These are phyloP conservation scores for Penicillium waksmanii DNA, from an alignment of 495 filamentous ascomycete genomes.

Conservation along the genomic window DNA sequence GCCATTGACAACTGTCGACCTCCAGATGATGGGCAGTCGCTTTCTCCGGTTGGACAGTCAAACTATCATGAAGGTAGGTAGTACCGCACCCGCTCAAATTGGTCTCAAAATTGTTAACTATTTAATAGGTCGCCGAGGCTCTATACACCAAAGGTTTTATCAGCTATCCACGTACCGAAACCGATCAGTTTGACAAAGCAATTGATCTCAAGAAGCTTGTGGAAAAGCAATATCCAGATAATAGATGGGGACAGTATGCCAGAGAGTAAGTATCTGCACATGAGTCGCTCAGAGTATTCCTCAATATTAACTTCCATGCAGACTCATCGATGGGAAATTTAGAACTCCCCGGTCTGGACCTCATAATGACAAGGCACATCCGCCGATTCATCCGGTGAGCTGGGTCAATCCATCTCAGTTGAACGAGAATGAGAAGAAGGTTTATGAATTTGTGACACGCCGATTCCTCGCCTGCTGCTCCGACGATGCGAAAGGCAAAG, in stretches of 20 bases:
- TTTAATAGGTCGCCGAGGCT: constrained; percentile 66
- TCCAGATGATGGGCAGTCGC: constrained; percentile 93
- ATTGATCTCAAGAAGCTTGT: constrained; percentile 84
- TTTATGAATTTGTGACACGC: constrained; percentile 94
- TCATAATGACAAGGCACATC: constrained; percentile 95
- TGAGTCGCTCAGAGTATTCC: not conserved
- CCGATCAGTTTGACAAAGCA: constrained; percentile 89
- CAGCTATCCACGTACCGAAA: constrained; percentile 96
- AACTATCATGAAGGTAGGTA: constrained; percentile 77
- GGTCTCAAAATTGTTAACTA: constrained; percentile 67
- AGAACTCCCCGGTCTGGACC: constrained; percentile 78
- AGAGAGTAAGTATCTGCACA: constrained; percentile 49
- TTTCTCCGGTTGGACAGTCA: constrained; percentile 86
- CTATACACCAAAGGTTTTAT: constrained; percentile 95
- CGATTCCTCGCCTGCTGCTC: constrained; percentile 97
- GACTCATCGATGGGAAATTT: constrained; percentile 77
- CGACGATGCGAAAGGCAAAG: constrained; percentile 84
- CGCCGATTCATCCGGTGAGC: constrained; percentile 91
- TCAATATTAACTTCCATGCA: constrained; percentile 21
- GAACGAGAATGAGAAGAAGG: constrained; percentile 64
- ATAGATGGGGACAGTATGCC: constrained; percentile 81
- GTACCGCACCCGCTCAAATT: constrained; percentile 85
- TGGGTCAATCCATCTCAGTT: constrained; percentile 69
- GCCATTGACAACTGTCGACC: constrained; percentile 93
- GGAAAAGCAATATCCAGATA: constrained; percentile 78